These are phyloP conservation scores for Stemphylium beticola DNA, from an alignment of 2,329 filamentous ascomycete species.

Conservation along the genomic window DNA sequence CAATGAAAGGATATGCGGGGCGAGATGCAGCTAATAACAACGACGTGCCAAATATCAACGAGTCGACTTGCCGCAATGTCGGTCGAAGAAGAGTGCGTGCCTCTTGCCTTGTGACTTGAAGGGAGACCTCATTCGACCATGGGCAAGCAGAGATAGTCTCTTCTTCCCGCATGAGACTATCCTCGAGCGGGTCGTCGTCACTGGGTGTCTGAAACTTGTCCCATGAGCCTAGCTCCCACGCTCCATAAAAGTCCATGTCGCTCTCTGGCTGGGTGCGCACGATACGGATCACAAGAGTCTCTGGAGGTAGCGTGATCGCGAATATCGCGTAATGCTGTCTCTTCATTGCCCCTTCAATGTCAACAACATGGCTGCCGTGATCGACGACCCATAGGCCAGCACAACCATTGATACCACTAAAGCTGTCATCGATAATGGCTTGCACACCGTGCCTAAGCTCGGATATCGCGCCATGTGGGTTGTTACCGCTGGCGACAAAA, in stretches of 20 bases:
- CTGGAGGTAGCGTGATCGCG: slow-evolving; percentile 44
- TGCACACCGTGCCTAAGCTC: slow-evolving; percentile 53
- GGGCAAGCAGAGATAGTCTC: slow-evolving; percentile 42
- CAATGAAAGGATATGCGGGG: slow-evolving; percentile 23
- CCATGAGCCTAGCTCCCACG: slow-evolving; percentile 36
- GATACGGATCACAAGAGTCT: slow-evolving; percentile 39
- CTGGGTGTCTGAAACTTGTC: slow-evolving; percentile 30
- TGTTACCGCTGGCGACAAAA: slow-evolving; percentile 53
- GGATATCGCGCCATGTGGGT: slow-evolving; percentile 52
- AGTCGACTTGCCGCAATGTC: slow-evolving; percentile 20
- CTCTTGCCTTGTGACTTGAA: slow-evolving; percentile 42
- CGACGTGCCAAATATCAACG: slow-evolving; percentile 20
- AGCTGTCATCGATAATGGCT: slow-evolving; percentile 41
- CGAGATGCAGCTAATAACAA: slow-evolving; percentile 32
- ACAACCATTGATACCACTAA: slow-evolving; percentile 41
- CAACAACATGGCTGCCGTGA: slow-evolving; percentile 32
- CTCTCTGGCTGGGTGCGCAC: slow-evolving; percentile 29
- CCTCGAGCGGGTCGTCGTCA: slow-evolving; percentile 27
- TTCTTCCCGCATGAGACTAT: slow-evolving; percentile 35
- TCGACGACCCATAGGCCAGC: slow-evolving; percentile 50
- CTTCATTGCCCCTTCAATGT: slow-evolving; percentile 32
- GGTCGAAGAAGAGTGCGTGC: slow-evolving; percentile 32
- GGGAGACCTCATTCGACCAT: slow-evolving; percentile 24
- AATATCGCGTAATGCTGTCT: slow-evolving; percentile 45
- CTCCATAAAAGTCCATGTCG: slow-evolving; percentile 23